Evolutionary conservation across 305 asterid genomes (phyloP), one percentile per base, ranked within the genome.

Genomic region (Lippia alba): DNA sequence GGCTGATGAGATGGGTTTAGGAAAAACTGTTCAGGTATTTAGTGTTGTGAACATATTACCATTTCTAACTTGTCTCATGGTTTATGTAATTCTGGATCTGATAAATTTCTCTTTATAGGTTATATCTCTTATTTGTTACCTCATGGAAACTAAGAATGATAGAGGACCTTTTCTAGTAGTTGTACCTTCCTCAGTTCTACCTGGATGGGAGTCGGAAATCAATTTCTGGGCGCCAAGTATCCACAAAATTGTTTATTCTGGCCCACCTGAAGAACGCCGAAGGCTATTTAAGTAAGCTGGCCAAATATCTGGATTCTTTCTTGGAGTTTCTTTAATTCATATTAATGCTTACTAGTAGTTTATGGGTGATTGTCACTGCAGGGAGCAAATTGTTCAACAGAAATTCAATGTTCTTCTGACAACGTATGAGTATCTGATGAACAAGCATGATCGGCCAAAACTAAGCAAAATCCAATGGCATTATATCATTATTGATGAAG

Each of bases 1-100:
- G 79, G 99, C 99, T 64, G 99, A 95, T 83, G 99, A 95, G 79
- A 95, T 95, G 99, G 99, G 99, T 71, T 88, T 95, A 36, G 99
- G 99, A 54, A 95, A 95, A 85, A 95, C 99, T 56, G 99, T 95
- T 76, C 99, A 95, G 98, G 99, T 90, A 49, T 63, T 62, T 45
- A 61, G 68, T 74, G 12, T 8, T 51, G 67, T 76, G 64, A 69
- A 68, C 34, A 50, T 67, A 39, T 30, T 14, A 9, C 69, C 57
- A 61, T 67, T 30, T 36, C 11, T 44, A 62, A 39, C 60, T 71
- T 71, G 40, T 56, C 56, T 33, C 46, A 20, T 69, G 16, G 39
- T 33, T 66, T 55, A 44, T 73, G 40, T 69, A 56, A 70, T 68
- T 56, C 60, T 75, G 62, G 51, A 71, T 78, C 76, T 82, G 75